Evolutionary conservation across 106 monocot genomes (phyloP).

Genomic region (Ottelia alismoides): DNA sequence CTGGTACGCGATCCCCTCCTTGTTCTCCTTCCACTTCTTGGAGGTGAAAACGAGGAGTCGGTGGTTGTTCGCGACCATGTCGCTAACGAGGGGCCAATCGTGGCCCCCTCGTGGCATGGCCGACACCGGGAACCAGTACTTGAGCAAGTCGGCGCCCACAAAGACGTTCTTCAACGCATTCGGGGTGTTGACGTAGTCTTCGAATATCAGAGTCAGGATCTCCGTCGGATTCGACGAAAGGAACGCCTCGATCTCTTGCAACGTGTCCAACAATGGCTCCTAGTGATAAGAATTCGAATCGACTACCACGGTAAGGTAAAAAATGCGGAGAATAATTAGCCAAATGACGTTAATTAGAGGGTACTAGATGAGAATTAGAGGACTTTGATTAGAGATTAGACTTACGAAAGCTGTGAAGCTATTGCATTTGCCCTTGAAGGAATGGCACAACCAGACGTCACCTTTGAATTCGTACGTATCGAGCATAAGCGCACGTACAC

Average conservation of each 20-base stretch:
- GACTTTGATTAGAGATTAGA: no score
- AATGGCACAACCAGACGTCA: no score
- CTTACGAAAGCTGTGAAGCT: conserved; percentile 71
- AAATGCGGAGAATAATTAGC: no score
- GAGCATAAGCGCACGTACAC: conserved; percentile 57
- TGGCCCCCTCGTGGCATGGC: conserved; percentile 53
- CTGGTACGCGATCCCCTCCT: conserved; percentile 70
- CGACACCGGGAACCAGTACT: conserved; percentile 66
- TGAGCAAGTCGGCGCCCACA: conserved; percentile 34
- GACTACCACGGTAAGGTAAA: no score
- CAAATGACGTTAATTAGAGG: no score
- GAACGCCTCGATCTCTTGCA: conserved; percentile 59
- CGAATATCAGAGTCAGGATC: conserved; percentile 56
- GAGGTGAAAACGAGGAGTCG: conserved; percentile 69
- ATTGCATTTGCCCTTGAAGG: conserved; percentile 40
- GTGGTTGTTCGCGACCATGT: conserved; percentile 53
- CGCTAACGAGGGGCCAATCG: conserved; percentile 58
- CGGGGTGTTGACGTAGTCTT: conserved; percentile 63
- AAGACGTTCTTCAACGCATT: conserved; percentile 61
- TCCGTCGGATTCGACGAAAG: conserved; percentile 56
- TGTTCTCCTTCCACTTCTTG: conserved; percentile 26
- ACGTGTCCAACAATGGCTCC: conserved; percentile 49
- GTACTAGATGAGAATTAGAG: no score
- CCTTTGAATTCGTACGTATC: conserved; percentile 73
- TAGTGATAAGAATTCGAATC: no score